A percentile compares a stretch with the other conserved stretches of the same genome.
These are phyloP conservation scores for Xylaria sp. DNA, from an alignment of 2,329 filamentous ascomycete genomes.

Conservation along the genomic window DNA sequence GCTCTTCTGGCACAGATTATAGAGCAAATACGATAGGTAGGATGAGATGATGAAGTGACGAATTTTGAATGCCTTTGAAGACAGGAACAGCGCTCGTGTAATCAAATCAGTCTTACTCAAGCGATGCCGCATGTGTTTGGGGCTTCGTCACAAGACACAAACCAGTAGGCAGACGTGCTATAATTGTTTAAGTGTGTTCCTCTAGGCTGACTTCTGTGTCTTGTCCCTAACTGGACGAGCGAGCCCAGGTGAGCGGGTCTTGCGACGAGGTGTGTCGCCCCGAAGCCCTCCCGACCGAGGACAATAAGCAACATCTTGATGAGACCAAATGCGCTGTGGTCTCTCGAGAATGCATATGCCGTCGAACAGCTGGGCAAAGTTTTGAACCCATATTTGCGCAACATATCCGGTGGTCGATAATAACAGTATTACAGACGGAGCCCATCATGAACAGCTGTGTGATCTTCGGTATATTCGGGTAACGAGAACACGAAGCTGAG, in stretches of 20 bases:
- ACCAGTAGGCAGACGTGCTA: constrained; percentile 30
- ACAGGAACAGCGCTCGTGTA: constrained; percentile 2
- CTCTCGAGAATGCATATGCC: constrained; percentile 3
- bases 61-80: constrained; percentile 8
- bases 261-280: constrained; percentile 20
- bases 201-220: constrained; percentile 16
- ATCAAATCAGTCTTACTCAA: constrained; percentile 7
- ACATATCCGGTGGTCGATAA: neutral
- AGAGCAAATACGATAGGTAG: neutral
- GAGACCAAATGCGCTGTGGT: neutral
- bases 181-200: constrained; percentile 23
- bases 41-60: constrained; percentile 4
- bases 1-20: constrained; percentile 6
- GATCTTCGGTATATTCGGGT: neutral
- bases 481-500: neutral
- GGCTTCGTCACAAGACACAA: constrained; percentile 28
- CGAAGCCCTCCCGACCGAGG: constrained; percentile 11
- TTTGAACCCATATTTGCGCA: neutral
- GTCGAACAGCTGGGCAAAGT: constrained; percentile 12
- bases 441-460: neutral
- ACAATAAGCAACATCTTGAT: neutral
- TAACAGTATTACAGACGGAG: neutral
- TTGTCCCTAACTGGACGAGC: constrained; percentile 19
- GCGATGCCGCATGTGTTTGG: constrained; percentile 9
- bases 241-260: constrained; percentile 36